Conservation (phyloP, 139 green algal genomes). For the Volvox reticuliferus region DNA sequence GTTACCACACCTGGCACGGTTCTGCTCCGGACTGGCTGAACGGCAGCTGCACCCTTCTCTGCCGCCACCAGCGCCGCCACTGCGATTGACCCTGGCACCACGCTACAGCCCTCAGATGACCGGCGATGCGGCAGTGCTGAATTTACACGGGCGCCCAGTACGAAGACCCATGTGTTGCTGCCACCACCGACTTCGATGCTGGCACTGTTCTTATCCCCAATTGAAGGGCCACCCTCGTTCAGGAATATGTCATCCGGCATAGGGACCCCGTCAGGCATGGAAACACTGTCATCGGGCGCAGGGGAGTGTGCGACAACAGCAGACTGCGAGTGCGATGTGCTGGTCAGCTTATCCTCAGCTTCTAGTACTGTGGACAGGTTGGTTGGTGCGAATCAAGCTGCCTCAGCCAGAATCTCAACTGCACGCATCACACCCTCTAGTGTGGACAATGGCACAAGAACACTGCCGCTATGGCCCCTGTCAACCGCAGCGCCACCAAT, state of each 20-base stretch:
- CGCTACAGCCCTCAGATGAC: not conserved
- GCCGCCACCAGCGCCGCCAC: not conserved
- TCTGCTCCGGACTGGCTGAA: not conserved
- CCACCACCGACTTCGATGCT: not conserved
- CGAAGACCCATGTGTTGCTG: not conserved
- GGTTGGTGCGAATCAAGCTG: not conserved
- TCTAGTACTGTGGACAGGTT: slow-evolving; percentile 33
- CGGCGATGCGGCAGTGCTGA: not conserved
- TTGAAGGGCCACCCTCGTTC: not conserved
- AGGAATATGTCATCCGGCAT: not conserved
- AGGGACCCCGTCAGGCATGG: not conserved
- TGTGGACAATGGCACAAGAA: not conserved
- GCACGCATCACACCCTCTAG: not conserved
- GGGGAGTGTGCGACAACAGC: not conserved
- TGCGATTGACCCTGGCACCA: not conserved
- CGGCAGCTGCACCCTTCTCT: not conserved
- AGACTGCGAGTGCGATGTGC: not conserved
- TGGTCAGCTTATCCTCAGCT: not conserved
- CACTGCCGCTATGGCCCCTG: not conserved
- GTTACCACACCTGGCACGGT: not conserved
- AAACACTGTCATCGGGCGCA: not conserved
- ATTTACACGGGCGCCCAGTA: not conserved
- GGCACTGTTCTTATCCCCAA: not conserved
- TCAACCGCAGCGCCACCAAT: not conserved
- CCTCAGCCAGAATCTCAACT: slow-evolving; percentile 20